Evolutionary conservation across 176 grass and related monocot species (phyloP), one percentile per base, ranked within the genome.

Genomic region (Dactylis glomerata): DNA sequence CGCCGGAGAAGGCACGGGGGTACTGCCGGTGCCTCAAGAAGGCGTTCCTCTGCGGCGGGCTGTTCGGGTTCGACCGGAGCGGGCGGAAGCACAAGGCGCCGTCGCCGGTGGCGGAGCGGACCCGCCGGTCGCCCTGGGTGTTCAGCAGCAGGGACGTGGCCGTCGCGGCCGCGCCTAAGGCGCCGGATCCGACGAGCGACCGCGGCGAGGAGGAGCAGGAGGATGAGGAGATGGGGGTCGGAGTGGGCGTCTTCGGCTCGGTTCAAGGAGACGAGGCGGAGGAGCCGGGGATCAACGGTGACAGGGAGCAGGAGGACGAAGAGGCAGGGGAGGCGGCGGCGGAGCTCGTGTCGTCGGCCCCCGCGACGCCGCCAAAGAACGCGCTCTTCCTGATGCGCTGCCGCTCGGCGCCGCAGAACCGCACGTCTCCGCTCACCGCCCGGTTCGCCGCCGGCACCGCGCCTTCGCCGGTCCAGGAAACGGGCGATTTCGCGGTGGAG

Each of bases 301-400:
- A 15, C 37, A 77, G 40, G 2, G 23, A 88, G 8, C 8, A 81
- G 58, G 51, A 74, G 1, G 22, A 76, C 47, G 65, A 57, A 14
- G 65, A 81, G 3, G 57, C 59, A 3, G 68, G n/a, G 1, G 65
- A 54, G 22, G 88, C 88, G 28, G 41, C 49, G 8, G 73, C 87
- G 58, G 84, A 83, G 78, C 86, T 88, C 1, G 85, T 84, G 52
- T 89, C 93, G 22, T 90, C 93, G 10, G 83, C 77, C 2, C 91
- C 91, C 51, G 76, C 93, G 11, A 89, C 89, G 27, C 96, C 96
- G 26, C 96, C 93, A 3, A 99, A 94, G 75, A 95, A 99, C 82
- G 96, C 96, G 20, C 96, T 99, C 37, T 77, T 99, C n/a, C 86
- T 99, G 10, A 99, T 99, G 96, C 88, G 96, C 19, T 94, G 96